Conservation (phyloP, 1,284 basidiomycete genomes). For the Moesziomyces aphidis region DNA sequence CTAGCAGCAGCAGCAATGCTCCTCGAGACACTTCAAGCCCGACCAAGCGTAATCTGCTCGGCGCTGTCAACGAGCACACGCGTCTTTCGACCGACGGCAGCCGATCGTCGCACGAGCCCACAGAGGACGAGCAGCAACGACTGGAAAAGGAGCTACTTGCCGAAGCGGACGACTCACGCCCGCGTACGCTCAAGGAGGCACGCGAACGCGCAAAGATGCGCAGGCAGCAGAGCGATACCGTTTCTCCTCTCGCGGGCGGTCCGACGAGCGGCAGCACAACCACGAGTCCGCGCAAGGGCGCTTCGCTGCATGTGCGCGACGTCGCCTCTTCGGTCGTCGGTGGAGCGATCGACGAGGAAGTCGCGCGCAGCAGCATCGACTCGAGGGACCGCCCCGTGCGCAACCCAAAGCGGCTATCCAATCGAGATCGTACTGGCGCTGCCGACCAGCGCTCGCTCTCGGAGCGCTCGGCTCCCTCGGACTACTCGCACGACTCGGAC, state of each 20-base stretch:
- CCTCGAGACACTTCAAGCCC: slow-evolving; percentile 8
- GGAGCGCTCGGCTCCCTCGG: slow-evolving; percentile 40
- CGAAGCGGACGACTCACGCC: slow-evolving; percentile 34
- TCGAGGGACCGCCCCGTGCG: slow-evolving; percentile 33
- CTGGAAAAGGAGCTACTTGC: slow-evolving; percentile 38
- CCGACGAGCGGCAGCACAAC: neutral
- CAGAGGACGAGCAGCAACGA: slow-evolving; percentile 36
- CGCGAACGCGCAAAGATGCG: slow-evolving; percentile 45
- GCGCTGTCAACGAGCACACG: slow-evolving; percentile 10
- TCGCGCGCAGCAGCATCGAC: slow-evolving; percentile 28
- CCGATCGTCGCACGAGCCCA: slow-evolving; percentile 20
- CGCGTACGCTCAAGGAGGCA: slow-evolving; percentile 49
- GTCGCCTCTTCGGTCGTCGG: slow-evolving; percentile 24
- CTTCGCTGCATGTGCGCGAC: slow-evolving; percentile 24
- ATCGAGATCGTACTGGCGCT: slow-evolving; percentile 6
- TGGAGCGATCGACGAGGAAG: slow-evolving; percentile 9
- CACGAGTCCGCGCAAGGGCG: slow-evolving; percentile 16
- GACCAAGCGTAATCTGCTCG: slow-evolving; percentile 8
- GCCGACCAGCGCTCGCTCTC: slow-evolving; percentile 20
- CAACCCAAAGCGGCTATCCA: slow-evolving; percentile 38
- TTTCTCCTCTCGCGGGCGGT: slow-evolving; percentile 5
- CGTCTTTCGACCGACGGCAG: slow-evolving; percentile 2
- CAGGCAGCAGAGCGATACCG: slow-evolving; percentile 29
- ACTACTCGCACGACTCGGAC: slow-evolving; percentile 47
- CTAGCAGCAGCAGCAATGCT: neutral